Conservation (phyloP, 768 basidiomycete genomes). For the Serpula lacrymans region DNA sequence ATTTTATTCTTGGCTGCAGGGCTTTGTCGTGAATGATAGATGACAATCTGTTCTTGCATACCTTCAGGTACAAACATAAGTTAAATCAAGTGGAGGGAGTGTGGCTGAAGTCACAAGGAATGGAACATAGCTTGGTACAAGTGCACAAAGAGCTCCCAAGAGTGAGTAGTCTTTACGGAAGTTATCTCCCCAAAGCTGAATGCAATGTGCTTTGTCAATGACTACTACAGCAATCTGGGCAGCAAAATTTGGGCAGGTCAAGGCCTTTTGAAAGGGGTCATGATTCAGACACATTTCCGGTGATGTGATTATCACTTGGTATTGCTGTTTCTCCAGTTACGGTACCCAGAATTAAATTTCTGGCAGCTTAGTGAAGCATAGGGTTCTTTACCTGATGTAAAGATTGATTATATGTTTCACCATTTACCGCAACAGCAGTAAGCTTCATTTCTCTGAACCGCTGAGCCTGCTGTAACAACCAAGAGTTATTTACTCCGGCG, state of each 20-base stretch:
- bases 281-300: background rate
- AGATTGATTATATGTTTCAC: conserved; percentile 27
- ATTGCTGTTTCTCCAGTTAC: too few species aligned
- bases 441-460: conserved; percentile 28
- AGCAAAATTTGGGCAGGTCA: too few species aligned
- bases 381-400: conserved; percentile 28
- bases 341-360: too few species aligned
- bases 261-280: too few species aligned
- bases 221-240: too few species aligned
- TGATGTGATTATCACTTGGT: background rate
- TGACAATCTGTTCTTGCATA: background rate
- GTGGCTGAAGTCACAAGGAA: conserved; percentile 34
- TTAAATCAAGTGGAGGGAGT: conserved; percentile 21
- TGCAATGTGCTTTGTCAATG: conserved; percentile 24
- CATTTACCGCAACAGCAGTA: conserved; percentile 32
- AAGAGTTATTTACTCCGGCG: too few species aligned
- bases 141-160: conserved; percentile 16
- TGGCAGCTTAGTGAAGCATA: too few species aligned
- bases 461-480: too few species aligned
- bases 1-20: background rate
- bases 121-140: conserved; percentile 27
- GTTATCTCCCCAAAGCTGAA: conserved; percentile 20
- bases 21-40: background rate
- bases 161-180: conserved; percentile 18
- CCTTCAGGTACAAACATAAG: too few species aligned